Percentiles rank a stretch among this genome's conserved stretches.
Evolutionary conservation across 306 rosid genomes (phyloP).

Genomic region (Prinsepia uniflora): DNA sequence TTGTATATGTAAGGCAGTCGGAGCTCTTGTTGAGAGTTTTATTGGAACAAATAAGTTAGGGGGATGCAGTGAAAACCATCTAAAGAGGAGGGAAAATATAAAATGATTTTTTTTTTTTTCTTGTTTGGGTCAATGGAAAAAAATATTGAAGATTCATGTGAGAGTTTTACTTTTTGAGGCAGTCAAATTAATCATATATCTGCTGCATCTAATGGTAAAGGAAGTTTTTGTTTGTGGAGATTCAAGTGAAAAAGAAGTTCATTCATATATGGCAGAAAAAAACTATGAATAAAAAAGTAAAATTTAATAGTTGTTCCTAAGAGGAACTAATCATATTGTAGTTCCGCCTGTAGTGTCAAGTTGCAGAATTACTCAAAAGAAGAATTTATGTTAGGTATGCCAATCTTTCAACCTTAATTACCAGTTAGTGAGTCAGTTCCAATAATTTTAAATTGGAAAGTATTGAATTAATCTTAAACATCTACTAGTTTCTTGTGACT

Average conservation of each 20-base stretch:
- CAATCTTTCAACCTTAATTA: neutral
- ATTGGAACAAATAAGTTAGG: neutral
- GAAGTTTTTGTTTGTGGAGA: neutral
- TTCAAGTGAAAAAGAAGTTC: neutral
- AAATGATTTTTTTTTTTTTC: neutral
- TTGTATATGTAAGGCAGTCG: neutral
- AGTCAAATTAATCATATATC: neutral
- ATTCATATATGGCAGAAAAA: neutral
- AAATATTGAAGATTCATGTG: neutral
- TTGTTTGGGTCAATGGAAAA: neutral
- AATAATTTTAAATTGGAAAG: neutral
- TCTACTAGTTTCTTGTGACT: neutral
- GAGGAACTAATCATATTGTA: neutral
- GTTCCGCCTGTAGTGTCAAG: neutral
- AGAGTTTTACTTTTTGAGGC: slow-evolving; percentile 7
- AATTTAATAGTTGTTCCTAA: neutral
- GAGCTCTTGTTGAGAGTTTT: neutral
- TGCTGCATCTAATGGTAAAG: neutral
- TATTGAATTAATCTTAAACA: neutral
- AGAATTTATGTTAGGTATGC: neutral
- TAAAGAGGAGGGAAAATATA: neutral
- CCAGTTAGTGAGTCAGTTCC: neutral
- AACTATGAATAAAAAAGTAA: neutral
- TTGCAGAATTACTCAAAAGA: neutral
- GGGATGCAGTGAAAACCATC: neutral